These are phyloP conservation scores for Globisporangium parvum DNA, from an alignment of 352 stramenopile genomes.

Conservation along the genomic window DNA sequence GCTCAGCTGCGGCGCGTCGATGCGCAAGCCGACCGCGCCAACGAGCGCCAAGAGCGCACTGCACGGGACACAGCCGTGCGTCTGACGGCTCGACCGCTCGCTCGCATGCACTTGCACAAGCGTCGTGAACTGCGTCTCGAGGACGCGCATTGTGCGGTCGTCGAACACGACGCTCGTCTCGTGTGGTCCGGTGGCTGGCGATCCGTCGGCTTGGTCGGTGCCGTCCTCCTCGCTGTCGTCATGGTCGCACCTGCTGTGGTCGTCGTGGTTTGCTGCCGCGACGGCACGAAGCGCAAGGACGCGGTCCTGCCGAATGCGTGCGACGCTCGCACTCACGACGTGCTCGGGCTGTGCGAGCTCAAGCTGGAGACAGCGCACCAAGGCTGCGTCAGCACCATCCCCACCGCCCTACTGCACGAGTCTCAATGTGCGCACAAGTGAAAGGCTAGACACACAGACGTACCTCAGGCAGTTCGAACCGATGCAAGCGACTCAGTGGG, in stretches of 20 bases:
- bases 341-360: slow-evolving; percentile 62
- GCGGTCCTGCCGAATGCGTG: slow-evolving; percentile 59
- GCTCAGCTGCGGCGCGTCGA: slow-evolving; percentile 36
- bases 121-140: slow-evolving; percentile 50
- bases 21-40: slow-evolving; percentile 27
- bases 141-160: slow-evolving; percentile 39
- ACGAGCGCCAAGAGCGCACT: slow-evolving; percentile 35
- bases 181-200: slow-evolving; percentile 3
- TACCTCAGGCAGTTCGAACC: slow-evolving; percentile 67
- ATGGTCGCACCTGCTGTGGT: not conserved
- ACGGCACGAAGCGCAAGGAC: slow-evolving; percentile 43
- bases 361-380: slow-evolving; percentile 24
- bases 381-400: too few species aligned
- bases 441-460: too few species aligned
- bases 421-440: too few species aligned
- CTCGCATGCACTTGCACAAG: slow-evolving; percentile 22
- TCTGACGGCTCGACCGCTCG: slow-evolving; percentile 15
- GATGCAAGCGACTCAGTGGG: slow-evolving; percentile 6
- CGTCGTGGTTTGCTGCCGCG: slow-evolving; percentile 13
- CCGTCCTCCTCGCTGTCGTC: slow-evolving; percentile 10
- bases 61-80: slow-evolving; percentile 50
- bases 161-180: slow-evolving; percentile 50
- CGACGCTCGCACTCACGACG: slow-evolving; percentile 71
- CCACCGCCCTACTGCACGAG: not conserved
- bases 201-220: slow-evolving; percentile 5